Evolutionary conservation across 2,329 filamentous ascomycete species (phyloP).

Genomic region (Clonostachys solani): DNA sequence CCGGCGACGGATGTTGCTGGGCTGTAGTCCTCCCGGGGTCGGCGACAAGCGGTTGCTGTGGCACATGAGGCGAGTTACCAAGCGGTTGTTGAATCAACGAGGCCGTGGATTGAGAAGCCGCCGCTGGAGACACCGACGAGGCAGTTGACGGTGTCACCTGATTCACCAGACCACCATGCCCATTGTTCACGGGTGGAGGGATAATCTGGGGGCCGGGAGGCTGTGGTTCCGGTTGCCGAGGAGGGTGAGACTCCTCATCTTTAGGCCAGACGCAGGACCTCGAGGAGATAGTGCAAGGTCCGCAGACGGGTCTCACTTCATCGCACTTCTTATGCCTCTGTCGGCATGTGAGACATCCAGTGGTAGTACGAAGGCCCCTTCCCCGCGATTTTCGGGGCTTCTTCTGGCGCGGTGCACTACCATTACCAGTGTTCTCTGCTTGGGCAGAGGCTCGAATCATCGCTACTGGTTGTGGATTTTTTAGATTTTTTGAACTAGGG

Average conservation of each 20-base stretch:
- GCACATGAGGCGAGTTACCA: neutral
- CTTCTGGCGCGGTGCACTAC: constrained; percentile 10
- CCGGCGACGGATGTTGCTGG: neutral
- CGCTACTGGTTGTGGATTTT: no score
- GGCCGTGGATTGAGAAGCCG: neutral
- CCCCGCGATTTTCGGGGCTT: constrained; percentile 29
- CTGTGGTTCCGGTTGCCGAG: neutral
- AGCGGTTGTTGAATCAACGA: neutral
- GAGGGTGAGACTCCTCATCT: neutral
- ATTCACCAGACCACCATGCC: neutral
- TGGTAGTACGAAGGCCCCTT: constrained; percentile 34
- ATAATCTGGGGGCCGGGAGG: neutral
- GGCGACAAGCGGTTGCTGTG: neutral
- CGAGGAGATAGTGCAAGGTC: constrained; percentile 13
- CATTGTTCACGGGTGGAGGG: neutral
- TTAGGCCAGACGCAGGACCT: constrained; percentile 12
- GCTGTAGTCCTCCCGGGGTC: neutral
- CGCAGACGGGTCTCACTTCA: constrained; percentile 26
- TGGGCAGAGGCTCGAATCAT: no score
- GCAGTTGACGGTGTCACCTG: neutral
- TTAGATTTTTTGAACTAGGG: no score
- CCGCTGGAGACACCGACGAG: neutral
- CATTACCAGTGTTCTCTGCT: no score
- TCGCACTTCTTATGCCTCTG: constrained; percentile 46
- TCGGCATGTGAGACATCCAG: constrained; percentile 38